These are phyloP conservation scores for Moringa oleifera DNA, from an alignment of 345 rosid species.

Conservation along the genomic window DNA sequence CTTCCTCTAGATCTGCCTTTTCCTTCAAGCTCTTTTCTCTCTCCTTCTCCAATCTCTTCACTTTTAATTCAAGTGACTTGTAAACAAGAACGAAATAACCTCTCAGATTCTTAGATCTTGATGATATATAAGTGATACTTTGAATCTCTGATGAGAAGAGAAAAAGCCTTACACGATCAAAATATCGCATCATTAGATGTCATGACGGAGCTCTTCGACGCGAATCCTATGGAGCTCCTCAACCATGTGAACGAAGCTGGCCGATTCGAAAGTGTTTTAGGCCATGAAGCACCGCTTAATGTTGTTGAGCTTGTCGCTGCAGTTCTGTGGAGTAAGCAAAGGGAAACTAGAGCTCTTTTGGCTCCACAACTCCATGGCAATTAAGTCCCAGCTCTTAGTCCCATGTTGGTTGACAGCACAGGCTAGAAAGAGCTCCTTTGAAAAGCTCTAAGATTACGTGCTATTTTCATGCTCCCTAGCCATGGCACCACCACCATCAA, in stretches of 20 bases:
- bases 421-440: conserved; percentile 67
- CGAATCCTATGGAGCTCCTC: too few species aligned
- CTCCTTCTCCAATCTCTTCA: too few species aligned
- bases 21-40: too few species aligned
- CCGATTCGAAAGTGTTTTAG: conserved; percentile 16
- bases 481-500: conserved; percentile 7
- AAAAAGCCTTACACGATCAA: conserved; percentile 47
- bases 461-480: conserved; percentile 17
- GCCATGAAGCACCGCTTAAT: conserved; percentile 35
- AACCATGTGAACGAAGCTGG: neutral
- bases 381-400: conserved; percentile 40
- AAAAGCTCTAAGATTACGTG: conserved; percentile 21
- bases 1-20: conserved; percentile 28
- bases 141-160: too few species aligned
- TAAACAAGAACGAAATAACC: neutral
- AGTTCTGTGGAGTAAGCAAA: conserved; percentile 36
- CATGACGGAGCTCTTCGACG: conserved; percentile 57
- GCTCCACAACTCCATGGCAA: conserved; percentile 37
- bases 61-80: conserved; percentile 24
- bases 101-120: too few species aligned
- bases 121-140: too few species aligned
- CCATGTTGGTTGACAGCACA: conserved; percentile 58
- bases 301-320: conserved; percentile 20
- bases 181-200: conserved; percentile 35
- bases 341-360: conserved; percentile 22